These are phyloP conservation scores for Pulveroboletus sp. DNA, from an alignment of 768 basidiomycete genomes.

Conservation along the genomic window DNA sequence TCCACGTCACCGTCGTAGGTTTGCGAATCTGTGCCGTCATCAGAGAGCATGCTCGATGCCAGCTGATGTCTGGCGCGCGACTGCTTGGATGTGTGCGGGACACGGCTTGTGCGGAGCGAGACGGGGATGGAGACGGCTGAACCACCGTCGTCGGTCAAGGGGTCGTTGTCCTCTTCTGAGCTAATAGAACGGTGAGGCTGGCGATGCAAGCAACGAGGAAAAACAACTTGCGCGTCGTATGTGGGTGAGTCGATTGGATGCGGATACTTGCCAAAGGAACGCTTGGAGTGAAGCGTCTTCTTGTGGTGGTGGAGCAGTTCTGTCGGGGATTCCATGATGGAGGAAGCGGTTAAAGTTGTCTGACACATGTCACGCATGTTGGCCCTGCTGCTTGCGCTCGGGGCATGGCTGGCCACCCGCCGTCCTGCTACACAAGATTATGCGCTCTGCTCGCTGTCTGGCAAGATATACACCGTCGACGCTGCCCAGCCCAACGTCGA, in stretches of 20 bases:
- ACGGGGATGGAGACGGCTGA: slow-evolving; percentile 49
- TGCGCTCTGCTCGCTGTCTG: slow-evolving; percentile 52
- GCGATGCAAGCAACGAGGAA: not conserved
- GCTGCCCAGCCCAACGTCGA: slow-evolving; percentile 46
- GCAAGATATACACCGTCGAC: slow-evolving; percentile 72
- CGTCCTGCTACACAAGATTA: slow-evolving; percentile 34
- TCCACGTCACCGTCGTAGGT: slow-evolving; percentile 92
- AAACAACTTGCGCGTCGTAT: slow-evolving; percentile 61
- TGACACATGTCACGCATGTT: not conserved
- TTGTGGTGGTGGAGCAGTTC: slow-evolving; percentile 33
- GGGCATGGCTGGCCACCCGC: not conserved
- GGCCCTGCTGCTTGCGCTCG: slow-evolving; percentile 9
- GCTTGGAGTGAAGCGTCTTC: slow-evolving; percentile 43
- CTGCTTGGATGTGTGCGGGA: slow-evolving; percentile 23
- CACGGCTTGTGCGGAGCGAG: slow-evolving; percentile 21
- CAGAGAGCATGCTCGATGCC: slow-evolving; percentile 54
- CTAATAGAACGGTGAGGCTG: slow-evolving; percentile 33
- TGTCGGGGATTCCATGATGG: slow-evolving; percentile 20
- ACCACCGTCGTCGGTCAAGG: slow-evolving; percentile 71
- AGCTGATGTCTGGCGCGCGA: slow-evolving; percentile 48
- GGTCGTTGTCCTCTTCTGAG: slow-evolving; percentile 88
- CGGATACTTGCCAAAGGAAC: slow-evolving; percentile 70
- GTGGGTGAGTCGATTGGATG: slow-evolving; percentile 66
- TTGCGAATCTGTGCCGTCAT: slow-evolving; percentile 78
- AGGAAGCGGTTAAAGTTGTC: not conserved